Evolutionary conservation across 805 yeast genomes (phyloP), one percentile per base, ranked within the genome.

Genomic region (Lipomyces spencermartinsiae): DNA sequence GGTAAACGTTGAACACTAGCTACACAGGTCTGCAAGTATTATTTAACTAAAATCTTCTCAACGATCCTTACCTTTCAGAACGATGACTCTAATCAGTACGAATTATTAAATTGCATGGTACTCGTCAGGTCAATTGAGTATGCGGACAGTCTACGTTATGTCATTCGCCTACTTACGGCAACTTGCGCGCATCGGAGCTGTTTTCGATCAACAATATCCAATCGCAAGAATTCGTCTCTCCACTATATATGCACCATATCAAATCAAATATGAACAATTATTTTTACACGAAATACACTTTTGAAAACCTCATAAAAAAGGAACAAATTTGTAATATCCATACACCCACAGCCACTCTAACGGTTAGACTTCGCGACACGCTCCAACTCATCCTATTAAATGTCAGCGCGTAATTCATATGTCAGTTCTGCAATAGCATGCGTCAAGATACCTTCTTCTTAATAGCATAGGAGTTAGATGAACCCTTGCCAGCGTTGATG

Each of bases 341-440:
- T 53, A 56, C 33, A 60, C 34, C 51, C 43, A 51, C 39, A 33
- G 34, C 34, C 56, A 9, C 31, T 53, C 35, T 95, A 95, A 93
- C 99, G 99, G 97, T 95, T 95, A 84, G 99, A 94, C 88, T 95
- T 95, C 84, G 99, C 99, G 85, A 95, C 99, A 91, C 99, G 97
- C 90, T 95, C 99, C 85, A 95, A 91, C 90, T 95, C 99, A 85
- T 95, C 99, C 71, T 68, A 51, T 31, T 49, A 22, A 19, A 35
- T 43, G 67, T 60, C 61, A 64, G 65, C 25, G 35, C n/a, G 8
- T 9, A 19, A 14, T 16, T 22, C n/a, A 35, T 59, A n/a, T 37
- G 54, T 4, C 14, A n/a, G 1, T 19, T 1, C 55, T 10, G 10
- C 4, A 25, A 49, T 12, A 22, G 35, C 4, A 66, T 25, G 4